Evolutionary conservation across 2,329 filamentous ascomycete species (phyloP), one percentile per base, ranked within the genome.

Genomic region (Penicillium psychrosexuale): DNA sequence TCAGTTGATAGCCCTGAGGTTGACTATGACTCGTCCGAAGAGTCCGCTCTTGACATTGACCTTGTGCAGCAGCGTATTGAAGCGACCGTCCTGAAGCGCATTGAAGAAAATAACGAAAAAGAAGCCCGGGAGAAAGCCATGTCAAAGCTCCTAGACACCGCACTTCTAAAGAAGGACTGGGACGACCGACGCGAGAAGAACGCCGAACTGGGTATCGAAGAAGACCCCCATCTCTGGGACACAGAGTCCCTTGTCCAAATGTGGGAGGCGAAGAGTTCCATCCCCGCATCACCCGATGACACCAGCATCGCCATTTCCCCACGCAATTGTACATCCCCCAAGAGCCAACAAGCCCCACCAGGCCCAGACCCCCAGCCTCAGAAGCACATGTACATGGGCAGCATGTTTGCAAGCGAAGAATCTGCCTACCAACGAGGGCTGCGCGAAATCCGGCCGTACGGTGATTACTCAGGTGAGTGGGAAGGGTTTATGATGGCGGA

Each of bases 161-260:
- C 52, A 17, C 46, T 50, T 13, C 28, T 51, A 27, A n/a, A 39
- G 7, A 51, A 55, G 15, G 52, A 55, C 34, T 19, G 27, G 9
- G 17, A 9, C 13, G 33, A 45, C 8, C 47, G 40, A 2, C 39
- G 34, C 28, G 33, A 34, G 7, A 40, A 11, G 3, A 38, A 55
- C 12, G 34, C 39, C 11, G 47, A 31, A 12, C 27, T 39, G 6
- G 52, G 39, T 4, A 55, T 55, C 9, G 47, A 55, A 34, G 52
- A 55, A 11, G 52, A 55, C 28, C 27, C 28, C 6, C 27, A 45
- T 24, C 40, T 55, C 8, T 55, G 52, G 52, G 52, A 45, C 22
- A 55, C 47, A 31, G 47, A 55, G n/a, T 40, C 47, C 5, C 8
- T 45, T 0, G 8, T 8, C 28, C 4, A 4, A 7, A 34, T 34